Evolutionary conservation across 495 filamentous ascomycete genomes (phyloP).

Genomic region (Trichoderma parareesei): DNA sequence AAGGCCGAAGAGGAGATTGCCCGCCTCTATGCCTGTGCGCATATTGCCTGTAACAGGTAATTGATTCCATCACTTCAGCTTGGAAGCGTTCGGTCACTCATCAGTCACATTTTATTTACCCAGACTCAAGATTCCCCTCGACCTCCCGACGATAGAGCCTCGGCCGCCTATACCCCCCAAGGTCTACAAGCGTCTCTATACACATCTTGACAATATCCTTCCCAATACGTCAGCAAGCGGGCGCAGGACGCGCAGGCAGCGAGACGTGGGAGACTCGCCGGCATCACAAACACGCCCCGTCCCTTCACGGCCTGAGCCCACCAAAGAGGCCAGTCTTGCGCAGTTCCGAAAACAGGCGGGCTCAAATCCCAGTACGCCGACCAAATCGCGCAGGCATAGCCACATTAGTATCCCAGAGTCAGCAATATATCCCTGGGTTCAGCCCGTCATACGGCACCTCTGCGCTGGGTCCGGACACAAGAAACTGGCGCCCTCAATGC

Average conservation of each 20-base stretch:
- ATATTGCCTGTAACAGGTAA: conserved; percentile 84
- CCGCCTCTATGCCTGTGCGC: conserved; percentile 78
- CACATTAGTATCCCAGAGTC: conserved; percentile 9
- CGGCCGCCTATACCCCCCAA: conserved; percentile 76
- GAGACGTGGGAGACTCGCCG: neutral
- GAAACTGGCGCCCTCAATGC: conserved; percentile 32
- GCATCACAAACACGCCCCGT: conserved; percentile 14
- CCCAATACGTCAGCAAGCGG: conserved; percentile 30
- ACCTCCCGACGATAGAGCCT: conserved; percentile 73
- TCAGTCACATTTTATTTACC: neutral
- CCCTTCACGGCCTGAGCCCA: conserved; percentile 19
- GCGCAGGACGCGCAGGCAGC: conserved; percentile 8
- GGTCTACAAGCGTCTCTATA: conserved; percentile 77
- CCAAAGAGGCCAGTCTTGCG: conserved; percentile 30
- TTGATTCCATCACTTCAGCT: neutral
- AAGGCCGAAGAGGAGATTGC: conserved; percentile 86
- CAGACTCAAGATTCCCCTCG: conserved; percentile 73
- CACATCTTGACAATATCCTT: conserved; percentile 68
- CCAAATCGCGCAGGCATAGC: conserved; percentile 10
- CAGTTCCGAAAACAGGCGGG: conserved; percentile 20
- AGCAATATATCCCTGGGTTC: conserved; percentile 57
- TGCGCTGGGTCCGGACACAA: conserved; percentile 37
- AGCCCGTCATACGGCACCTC: conserved; percentile 55
- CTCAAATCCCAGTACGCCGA: conserved; percentile 13
- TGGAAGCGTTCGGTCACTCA: conserved; percentile 2